Conservation (phyloP, 345 rosid genomes). For the Geranium brycei region DNA sequence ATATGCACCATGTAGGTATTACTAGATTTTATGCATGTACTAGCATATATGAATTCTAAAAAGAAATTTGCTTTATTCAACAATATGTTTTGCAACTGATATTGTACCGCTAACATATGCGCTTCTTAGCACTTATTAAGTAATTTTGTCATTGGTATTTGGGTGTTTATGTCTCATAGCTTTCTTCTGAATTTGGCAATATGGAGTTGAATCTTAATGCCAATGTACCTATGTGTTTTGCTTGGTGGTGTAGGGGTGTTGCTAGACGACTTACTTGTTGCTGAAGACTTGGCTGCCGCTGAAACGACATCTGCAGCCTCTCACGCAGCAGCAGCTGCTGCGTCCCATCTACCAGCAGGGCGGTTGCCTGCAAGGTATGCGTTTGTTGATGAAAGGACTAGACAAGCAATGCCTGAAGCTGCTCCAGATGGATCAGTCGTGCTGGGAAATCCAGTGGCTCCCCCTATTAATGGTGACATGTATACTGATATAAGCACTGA, state of each 20-base stretch:
- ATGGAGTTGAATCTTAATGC: background rate
- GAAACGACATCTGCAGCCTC: conserved; percentile 95
- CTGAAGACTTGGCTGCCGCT: conserved; percentile 99
- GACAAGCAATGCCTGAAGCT: conserved; percentile 49
- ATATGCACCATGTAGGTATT: background rate
- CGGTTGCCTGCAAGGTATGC: conserved; percentile 56
- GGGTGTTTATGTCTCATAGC: background rate
- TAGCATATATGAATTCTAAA: background rate
- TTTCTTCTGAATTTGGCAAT: background rate
- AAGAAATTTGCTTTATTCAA: background rate
- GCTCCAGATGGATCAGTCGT: conserved; percentile 76
- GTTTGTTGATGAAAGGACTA: conserved; percentile 69
- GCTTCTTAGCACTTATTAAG: background rate
- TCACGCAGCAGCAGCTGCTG: conserved; percentile 90
- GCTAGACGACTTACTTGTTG: conserved; percentile 95
- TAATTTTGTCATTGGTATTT: background rate
- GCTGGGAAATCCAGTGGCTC: conserved; percentile 91
- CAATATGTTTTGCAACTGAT: background rate
- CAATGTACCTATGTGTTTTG: conserved; percentile 4
- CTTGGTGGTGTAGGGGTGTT: conserved; percentile 57
- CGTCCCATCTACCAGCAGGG: conserved; percentile 47
- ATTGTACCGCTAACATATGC: background rate
- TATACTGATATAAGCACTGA: conserved; percentile 93
- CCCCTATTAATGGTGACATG: conserved; percentile 88
- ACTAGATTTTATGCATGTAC: background rate